These are phyloP conservation scores for Rutidosis leptorrhynchoides DNA, from an alignment of 129 eudicot species.

Conservation along the genomic window DNA sequence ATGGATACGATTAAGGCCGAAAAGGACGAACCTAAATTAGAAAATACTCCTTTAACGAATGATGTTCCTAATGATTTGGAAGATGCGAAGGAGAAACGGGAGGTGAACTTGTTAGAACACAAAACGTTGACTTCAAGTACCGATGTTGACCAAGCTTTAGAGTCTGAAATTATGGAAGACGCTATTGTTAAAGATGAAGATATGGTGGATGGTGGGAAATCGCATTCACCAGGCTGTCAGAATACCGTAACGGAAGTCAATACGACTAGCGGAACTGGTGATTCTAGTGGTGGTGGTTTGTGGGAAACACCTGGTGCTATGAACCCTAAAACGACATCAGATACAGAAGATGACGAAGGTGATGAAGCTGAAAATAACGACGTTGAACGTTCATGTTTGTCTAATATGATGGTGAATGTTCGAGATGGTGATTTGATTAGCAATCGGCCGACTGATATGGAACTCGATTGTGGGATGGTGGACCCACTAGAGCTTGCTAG, in stretches of 20 bases:
- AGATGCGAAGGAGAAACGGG: slow-evolving; percentile 39
- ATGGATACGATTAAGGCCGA: slow-evolving; percentile 22
- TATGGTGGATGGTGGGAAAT: slow-evolving; percentile 31
- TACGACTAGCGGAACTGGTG: slow-evolving; percentile 11
- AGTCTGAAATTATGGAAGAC: slow-evolving; percentile 30
- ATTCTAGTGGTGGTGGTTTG: slow-evolving; percentile 20
- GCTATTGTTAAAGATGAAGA: slow-evolving; percentile 33
- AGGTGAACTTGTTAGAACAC: slow-evolving; percentile 24
- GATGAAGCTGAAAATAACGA: slow-evolving; percentile 29
- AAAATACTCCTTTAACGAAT: slow-evolving; percentile 15
- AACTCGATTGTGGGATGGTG: slow-evolving; percentile 57
- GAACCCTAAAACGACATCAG: slow-evolving; percentile 33
- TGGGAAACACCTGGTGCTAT: slow-evolving; percentile 22
- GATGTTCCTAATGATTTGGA: slow-evolving; percentile 22
- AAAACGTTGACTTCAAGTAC: slow-evolving; percentile 25
- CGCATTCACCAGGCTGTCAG: no score
- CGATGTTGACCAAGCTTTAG: slow-evolving; percentile 32
- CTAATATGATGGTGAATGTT: slow-evolving; percentile 16
- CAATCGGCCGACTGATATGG: slow-evolving; percentile 50
- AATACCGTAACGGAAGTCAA: slow-evolving; percentile 1
- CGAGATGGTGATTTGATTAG: slow-evolving; percentile 33
- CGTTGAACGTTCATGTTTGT: slow-evolving; percentile 31
- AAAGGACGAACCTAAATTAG: slow-evolving; percentile 11
- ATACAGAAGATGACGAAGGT: slow-evolving; percentile 36
- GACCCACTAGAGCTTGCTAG: slow-evolving; percentile 86